Evolutionary conservation across 371 early-diverging fungal genomes (phyloP).

Genomic region (Actinomortierella wolfii): DNA sequence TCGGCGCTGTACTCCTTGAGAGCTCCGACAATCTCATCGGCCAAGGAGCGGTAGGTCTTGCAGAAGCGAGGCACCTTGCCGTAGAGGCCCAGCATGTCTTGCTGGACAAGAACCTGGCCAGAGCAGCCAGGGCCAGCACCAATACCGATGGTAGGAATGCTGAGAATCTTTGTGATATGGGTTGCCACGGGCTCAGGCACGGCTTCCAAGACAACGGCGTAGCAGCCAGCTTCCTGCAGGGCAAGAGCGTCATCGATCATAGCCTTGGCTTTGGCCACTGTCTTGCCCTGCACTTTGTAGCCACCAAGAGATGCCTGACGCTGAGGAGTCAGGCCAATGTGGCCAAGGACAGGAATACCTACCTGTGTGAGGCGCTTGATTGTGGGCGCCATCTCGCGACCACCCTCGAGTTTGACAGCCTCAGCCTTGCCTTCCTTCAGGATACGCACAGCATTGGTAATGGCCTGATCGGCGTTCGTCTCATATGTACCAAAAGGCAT

Average conservation of each 20-base stretch:
- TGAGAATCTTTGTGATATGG: conserved; percentile 75
- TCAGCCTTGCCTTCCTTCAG: conserved; percentile 91
- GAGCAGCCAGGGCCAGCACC: conserved; percentile 89
- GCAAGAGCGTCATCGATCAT: conserved; percentile 88
- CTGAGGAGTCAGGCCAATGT: conserved; percentile 96
- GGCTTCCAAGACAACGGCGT: conserved; percentile 90
- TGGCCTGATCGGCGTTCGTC: conserved; percentile 70
- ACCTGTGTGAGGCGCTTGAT: conserved; percentile 74
- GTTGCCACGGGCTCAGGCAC: conserved; percentile 88
- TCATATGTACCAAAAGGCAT: conserved; percentile 95
- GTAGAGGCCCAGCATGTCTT: conserved; percentile 86
- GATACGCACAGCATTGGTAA: conserved; percentile 77
- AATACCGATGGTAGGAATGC: conserved; percentile 95
- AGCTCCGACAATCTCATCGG: conserved; percentile 70
- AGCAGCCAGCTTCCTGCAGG: conserved; percentile 92
- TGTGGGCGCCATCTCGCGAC: conserved; percentile 79
- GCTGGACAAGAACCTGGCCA: conserved; percentile 93
- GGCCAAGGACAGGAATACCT: conserved; percentile 93
- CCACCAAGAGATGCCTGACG: conserved; percentile 86
- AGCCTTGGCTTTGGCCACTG: conserved; percentile 68
- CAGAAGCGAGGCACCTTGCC: conserved; percentile 70
- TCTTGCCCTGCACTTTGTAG: conserved; percentile 92
- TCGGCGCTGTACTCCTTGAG: conserved; percentile 74
- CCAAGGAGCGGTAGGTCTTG: conserved; percentile 84
- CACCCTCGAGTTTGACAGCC: conserved; percentile 96